Evolutionary conservation across 2,329 filamentous ascomycete genomes (phyloP).

Genomic region (Lachnellula subtilissima): DNA sequence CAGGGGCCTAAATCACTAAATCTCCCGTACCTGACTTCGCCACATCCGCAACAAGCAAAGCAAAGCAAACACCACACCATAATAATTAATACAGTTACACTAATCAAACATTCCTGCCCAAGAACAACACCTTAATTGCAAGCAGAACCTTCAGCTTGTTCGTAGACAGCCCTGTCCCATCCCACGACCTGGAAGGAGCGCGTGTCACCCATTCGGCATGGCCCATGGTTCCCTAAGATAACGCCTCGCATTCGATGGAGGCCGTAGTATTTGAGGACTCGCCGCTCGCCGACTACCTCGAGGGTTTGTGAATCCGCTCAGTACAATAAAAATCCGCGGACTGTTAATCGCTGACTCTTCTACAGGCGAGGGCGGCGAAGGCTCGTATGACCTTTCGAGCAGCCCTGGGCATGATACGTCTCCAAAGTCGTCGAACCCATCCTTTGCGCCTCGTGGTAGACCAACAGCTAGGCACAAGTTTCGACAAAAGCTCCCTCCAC

Average conservation of each 20-base stretch:
- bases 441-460: slow-evolving; percentile 53
- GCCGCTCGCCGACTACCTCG: slow-evolving; percentile 82
- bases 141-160: too few species aligned
- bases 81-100: too few species aligned
- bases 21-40: too few species aligned
- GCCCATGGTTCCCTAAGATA: slow-evolving; percentile 13
- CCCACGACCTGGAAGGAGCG: too few species aligned
- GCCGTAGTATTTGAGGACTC: slow-evolving; percentile 80
- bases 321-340: slow-evolving; percentile 4
- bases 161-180: neutral
- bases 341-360: slow-evolving; percentile 11
- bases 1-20: neutral
- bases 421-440: slow-evolving; percentile 27
- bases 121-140: too few species aligned
- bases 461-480: slow-evolving; percentile 51
- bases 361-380: slow-evolving; percentile 42
- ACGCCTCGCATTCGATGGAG: slow-evolving; percentile 59
- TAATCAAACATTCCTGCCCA: too few species aligned
- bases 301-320: slow-evolving; percentile 55
- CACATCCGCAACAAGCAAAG: too few species aligned
- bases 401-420: slow-evolving; percentile 17
- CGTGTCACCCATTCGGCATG: slow-evolving; percentile 15
- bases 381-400: slow-evolving; percentile 28
- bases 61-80: too few species aligned
- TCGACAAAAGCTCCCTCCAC: slow-evolving; percentile 43